Conservation (phyloP, 768 basidiomycete species). For the Termitomyces sp. region DNA sequence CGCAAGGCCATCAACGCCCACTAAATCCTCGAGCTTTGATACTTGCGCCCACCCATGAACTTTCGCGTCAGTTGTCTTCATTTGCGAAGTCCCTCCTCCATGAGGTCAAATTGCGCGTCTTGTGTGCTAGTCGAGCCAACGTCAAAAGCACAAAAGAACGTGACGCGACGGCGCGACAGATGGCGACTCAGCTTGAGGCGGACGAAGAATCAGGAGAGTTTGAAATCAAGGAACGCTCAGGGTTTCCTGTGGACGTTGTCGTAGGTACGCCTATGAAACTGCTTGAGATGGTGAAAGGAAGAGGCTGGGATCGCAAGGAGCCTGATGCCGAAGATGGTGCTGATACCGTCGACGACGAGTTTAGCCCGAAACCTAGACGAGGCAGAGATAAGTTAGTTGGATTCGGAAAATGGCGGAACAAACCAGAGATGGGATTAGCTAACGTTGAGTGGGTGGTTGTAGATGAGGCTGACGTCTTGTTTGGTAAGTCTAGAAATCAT, state of each 20-base stretch:
- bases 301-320: constrained; percentile 43
- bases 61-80: constrained; percentile 71
- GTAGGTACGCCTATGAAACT: constrained; percentile 63
- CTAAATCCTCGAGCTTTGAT: constrained; percentile 74
- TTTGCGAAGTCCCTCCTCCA: constrained; percentile 77
- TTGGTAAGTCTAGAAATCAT: constrained; percentile 47
- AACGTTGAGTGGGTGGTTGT: constrained; percentile 86
- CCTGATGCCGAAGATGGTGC: constrained; percentile 17
- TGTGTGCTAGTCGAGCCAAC: constrained; percentile 66
- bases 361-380: constrained; percentile 22
- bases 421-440: constrained; percentile 57
- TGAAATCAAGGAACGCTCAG: constrained; percentile 17
- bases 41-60: constrained; percentile 86
- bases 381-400: constrained; percentile 32
- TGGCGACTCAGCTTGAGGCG: constrained; percentile 33
- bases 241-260: constrained; percentile 41
- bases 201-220: constrained; percentile 15
- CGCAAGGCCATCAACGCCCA: constrained; percentile 18
- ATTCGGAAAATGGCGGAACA: constrained; percentile 35
- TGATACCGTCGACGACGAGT: constrained; percentile 17
- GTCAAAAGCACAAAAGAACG: constrained; percentile 22
- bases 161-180: constrained; percentile 43
- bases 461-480: constrained; percentile 88
- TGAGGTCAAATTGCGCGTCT: constrained; percentile 67
- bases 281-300: constrained; percentile 53